Evolutionary conservation across 2,329 filamentous ascomycete genomes (phyloP), one percentile per base, ranked within the genome.

Genomic region (Ceratocystis harringtonii): DNA sequence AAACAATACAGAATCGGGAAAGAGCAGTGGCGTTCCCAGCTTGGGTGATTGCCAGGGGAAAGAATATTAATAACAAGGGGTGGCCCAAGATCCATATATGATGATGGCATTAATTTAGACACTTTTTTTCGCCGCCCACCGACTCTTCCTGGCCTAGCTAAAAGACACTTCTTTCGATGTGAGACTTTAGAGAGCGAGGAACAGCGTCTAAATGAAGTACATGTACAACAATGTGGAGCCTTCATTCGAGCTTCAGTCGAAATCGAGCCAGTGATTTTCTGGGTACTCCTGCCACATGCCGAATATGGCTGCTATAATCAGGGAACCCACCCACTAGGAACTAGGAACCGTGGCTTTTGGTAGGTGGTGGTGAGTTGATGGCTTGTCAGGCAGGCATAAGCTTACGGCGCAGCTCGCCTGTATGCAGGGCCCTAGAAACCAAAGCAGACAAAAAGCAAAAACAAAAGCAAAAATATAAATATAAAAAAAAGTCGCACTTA

Each of bases 371-470:
- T 22, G 6, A 3, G 15, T 50, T 57, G 52, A 57, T 57, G 52
- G 52, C 22, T 57, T 57, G 52, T 57, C 52, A 57, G 10, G 45
- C 28, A 17, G 52, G 52, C 52, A 57, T 57, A 57, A 57, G 52
- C 52, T 57, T 57, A 30, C 52, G 52, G 52, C 52, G 30, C 52
- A 57, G 52, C 52, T 28, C 52, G 52, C 52, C 22, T 57, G 22
- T 57, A 57, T 57, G 52, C 52, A 57, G 28, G 52, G 36, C 36
- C 36, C 22, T 12, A 57, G 28, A 57, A 57, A 17, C 25, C 5
- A 57, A 12, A 57, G 52, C 15, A 6, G 52, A 57, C 52, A 3
- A 57, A 58, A 58, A 32, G 41, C 41, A 44, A 17, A 44, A 15
- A 2, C 2, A 44, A 44, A 25, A 25, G 22, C 22, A 22, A 22